A percentile compares a stretch with the other conserved stretches of the same genome.
These are phyloP conservation scores for Croton laevigatus DNA, from an alignment of 441 rosid species.

Conservation along the genomic window DNA sequence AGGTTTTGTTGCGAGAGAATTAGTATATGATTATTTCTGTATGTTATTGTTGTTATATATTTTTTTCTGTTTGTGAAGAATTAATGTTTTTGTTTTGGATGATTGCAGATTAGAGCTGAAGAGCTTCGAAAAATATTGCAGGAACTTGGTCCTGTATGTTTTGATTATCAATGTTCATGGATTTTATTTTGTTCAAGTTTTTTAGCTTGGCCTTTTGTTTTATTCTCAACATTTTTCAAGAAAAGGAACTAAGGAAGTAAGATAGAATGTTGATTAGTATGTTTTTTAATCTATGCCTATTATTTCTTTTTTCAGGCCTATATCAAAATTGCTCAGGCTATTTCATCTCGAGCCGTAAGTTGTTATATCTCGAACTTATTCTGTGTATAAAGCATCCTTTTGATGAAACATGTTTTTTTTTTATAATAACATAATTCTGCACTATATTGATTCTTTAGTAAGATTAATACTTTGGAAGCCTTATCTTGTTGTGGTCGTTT, in stretches of 20 bases:
- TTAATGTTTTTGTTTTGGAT: neutral
- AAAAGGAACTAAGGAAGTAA: neutral
- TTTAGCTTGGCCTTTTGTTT: slow-evolving; percentile 3
- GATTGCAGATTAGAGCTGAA: slow-evolving; percentile 74
- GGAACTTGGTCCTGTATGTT: slow-evolving; percentile 89
- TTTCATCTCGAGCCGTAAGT: slow-evolving; percentile 92
- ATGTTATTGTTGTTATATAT: neutral
- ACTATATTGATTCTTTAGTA: neutral
- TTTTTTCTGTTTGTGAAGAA: neutral
- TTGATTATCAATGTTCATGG: neutral
- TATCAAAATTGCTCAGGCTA: slow-evolving; percentile 86
- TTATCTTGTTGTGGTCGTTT: neutral
- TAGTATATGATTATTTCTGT: neutral
- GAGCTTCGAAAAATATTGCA: slow-evolving; percentile 74
- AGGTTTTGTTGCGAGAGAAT: slow-evolving; percentile 34
- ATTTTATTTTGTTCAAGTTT: neutral
- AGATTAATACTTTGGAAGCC: neutral
- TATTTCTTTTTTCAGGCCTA: slow-evolving; percentile 60
- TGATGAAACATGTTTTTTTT: no score
- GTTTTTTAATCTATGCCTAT: neutral
- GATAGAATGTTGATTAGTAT: neutral
- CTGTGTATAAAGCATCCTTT: neutral
- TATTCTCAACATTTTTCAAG: neutral
- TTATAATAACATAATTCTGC: neutral
- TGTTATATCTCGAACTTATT: neutral